Evolutionary conservation across 2,329 filamentous ascomycete species (phyloP), one percentile per base, ranked within the genome.

Genomic region (Paramyrothecium roridum): DNA sequence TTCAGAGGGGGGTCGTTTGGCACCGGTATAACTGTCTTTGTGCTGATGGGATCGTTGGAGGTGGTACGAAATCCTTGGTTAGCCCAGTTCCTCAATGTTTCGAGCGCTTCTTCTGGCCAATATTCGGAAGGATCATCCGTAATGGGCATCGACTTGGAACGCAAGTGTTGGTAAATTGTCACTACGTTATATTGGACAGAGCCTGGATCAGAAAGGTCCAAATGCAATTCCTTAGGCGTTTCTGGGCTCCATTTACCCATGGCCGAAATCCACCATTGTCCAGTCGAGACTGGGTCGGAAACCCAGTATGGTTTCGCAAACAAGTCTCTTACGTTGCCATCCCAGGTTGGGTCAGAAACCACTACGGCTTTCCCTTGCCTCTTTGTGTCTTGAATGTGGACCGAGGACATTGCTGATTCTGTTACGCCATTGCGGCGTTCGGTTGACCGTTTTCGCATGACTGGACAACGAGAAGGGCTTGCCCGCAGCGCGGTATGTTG

Each of bases 141-240:
- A 13, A 57, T 53, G 13, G 55, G 55, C 55, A 57, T 57, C 2
- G 55, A 50, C 20, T 54, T 57, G 2, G 55, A 54, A 4, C 55
- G 52, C 22, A 57, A 34, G 33, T 57, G 55, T 19, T 33, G 46
- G 30, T 57, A 57, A 20, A 57, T 57, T 2, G 33, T 45, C 22
- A 50, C 11, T 17, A 43, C 53, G 17, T 45, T 46, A 6, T 33
- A 33, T 40, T 52, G 54, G 8, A 57, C 55, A 19, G 33, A 37
- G 16, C 16, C 33, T 10, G 33, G 33, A 37, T 37, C 33, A 10
- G 33, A 37, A 37, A 37, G 33, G 33, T 37, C 33, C 33, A 37
- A 37, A 37, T 37, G 33, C 33, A 37, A 16, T 16, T 54, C 50
- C 16, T 43, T 37, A 21, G 54, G 54, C 10, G 48, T 37, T 13